Conservation (phyloP, 257 asterid genomes). For the Solanum sitiens region DNA sequence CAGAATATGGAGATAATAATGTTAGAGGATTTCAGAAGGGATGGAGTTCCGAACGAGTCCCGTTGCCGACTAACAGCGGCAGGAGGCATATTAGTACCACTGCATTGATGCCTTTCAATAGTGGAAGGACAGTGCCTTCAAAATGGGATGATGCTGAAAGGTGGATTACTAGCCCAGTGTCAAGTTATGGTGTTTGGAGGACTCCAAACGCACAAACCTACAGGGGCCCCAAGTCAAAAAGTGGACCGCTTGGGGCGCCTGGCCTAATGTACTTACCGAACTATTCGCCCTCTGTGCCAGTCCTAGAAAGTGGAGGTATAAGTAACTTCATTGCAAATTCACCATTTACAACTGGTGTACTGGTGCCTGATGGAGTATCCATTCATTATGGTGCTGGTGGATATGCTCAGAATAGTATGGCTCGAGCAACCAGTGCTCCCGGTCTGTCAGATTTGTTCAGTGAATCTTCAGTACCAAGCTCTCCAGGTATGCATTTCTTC, state of each 20-base stretch:
- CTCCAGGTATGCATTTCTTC: constrained; percentile 20
- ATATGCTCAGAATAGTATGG: constrained; percentile 7
- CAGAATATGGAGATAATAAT: constrained; percentile 49
- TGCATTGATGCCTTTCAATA: constrained; percentile 70
- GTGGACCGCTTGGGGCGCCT: constrained; percentile 73
- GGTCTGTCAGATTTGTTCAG: constrained; percentile 20
- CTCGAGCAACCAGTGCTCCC: constrained; percentile 11
- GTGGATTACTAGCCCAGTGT: constrained; percentile 90
- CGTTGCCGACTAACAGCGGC: constrained; percentile 24
- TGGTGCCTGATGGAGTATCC: constrained; percentile 32
- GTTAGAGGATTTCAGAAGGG: constrained; percentile 40
- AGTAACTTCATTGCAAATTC: constrained; percentile 23
- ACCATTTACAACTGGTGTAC: constrained; percentile 35
- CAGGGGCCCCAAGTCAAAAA: constrained; percentile 66
- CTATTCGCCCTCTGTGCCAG: constrained; percentile 27
- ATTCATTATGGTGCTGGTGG: constrained; percentile 15
- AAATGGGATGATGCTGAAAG: constrained; percentile 99
- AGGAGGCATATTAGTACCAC: constrained; percentile 43
- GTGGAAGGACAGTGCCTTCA: constrained; percentile 82
- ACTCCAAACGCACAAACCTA: constrained; percentile 27
- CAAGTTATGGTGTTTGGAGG: constrained; percentile 32
- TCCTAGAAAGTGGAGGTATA: constrained; percentile 18
- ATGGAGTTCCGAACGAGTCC: constrained; percentile 80
- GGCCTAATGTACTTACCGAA: constrained; percentile 37
- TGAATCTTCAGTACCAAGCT: constrained; percentile 13